A percentile compares a stretch with the other conserved stretches of the same genome.
These are phyloP conservation scores for Talaromyces sp. DNA, from an alignment of 2,329 filamentous ascomycete species.

Conservation along the genomic window DNA sequence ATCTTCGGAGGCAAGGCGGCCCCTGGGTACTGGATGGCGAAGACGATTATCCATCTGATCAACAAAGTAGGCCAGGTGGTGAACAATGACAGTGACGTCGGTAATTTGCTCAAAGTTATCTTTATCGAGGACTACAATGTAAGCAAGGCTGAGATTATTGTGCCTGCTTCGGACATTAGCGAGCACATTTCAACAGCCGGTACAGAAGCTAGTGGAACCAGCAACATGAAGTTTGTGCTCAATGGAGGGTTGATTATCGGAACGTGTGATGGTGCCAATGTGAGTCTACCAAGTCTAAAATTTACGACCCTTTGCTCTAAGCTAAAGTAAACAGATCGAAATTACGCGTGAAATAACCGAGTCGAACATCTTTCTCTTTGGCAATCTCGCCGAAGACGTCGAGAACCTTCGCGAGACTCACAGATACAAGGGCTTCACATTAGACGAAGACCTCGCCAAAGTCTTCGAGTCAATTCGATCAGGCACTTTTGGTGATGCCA, in stretches of 20 bases:
- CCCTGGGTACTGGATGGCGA: constrained; percentile 99
- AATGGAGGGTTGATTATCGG: constrained; percentile 97
- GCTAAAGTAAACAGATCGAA: constrained; percentile 63
- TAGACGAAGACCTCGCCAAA: constrained; percentile 71
- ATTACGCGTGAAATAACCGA: constrained; percentile 97
- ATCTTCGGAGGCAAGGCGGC: constrained; percentile 98
- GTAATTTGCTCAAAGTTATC: constrained; percentile 92
- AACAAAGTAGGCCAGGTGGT: constrained; percentile 87
- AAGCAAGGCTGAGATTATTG: constrained; percentile 97
- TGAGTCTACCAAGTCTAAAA: constrained; percentile 49
- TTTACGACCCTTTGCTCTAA: not conserved
- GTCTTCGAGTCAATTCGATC: constrained; percentile 82
- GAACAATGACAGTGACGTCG: constrained; percentile 88
- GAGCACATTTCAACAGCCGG: constrained; percentile 98
- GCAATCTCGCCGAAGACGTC: constrained; percentile 91
- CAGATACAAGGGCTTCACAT: constrained; percentile 72
- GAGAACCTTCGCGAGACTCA: constrained; percentile 91
- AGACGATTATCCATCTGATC: constrained; percentile 95
- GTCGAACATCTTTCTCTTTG: constrained; percentile 97
- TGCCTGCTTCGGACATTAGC: constrained; percentile 89
- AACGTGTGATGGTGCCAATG: constrained; percentile 95
- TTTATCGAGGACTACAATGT: constrained; percentile 99
- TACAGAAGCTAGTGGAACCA: constrained; percentile 82
- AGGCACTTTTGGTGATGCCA: constrained; percentile 74
- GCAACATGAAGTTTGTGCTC: constrained; percentile 99